These are phyloP conservation scores for Camellia granthamiana DNA, from an alignment of 148 eudicot species.

Conservation along the genomic window DNA sequence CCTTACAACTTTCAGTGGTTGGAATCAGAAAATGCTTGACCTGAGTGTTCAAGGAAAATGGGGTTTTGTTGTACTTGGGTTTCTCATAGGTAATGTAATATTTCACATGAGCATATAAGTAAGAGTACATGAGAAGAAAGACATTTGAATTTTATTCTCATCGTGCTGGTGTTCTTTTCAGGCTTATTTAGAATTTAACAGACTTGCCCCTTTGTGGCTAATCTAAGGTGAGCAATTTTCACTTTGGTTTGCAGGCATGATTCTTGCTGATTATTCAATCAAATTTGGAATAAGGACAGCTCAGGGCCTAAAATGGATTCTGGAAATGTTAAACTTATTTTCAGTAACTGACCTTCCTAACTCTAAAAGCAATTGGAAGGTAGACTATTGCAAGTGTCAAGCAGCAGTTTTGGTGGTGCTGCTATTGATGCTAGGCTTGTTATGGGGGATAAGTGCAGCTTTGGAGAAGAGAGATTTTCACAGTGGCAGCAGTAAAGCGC, in stretches of 20 bases:
- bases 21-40: conserved; percentile 94
- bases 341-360: neutral
- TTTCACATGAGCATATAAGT: neutral
- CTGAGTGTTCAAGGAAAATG: conserved; percentile 78
- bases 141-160: neutral
- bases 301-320: conserved; percentile 41
- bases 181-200: neutral
- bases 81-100: conserved; percentile 49
- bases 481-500: conserved; percentile 50
- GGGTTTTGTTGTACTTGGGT: conserved; percentile 64
- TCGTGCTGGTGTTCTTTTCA: neutral
- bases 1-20: conserved; percentile 93
- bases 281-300: conserved; percentile 67
- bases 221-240: neutral
- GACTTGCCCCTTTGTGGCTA: neutral
- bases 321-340: conserved; percentile 13
- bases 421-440: conserved; percentile 34
- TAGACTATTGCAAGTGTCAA: conserved; percentile 27
- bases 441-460: conserved; percentile 53
- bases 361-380: conserved; percentile 16
- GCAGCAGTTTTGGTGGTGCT: conserved; percentile 29
- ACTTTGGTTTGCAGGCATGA: conserved; percentile 46
- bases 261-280: conserved; percentile 64
- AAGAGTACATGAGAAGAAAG: neutral
- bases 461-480: conserved; percentile 49